Conservation (phyloP, 2,329 filamentous ascomycete species). For the Microdochium nivale region DNA sequence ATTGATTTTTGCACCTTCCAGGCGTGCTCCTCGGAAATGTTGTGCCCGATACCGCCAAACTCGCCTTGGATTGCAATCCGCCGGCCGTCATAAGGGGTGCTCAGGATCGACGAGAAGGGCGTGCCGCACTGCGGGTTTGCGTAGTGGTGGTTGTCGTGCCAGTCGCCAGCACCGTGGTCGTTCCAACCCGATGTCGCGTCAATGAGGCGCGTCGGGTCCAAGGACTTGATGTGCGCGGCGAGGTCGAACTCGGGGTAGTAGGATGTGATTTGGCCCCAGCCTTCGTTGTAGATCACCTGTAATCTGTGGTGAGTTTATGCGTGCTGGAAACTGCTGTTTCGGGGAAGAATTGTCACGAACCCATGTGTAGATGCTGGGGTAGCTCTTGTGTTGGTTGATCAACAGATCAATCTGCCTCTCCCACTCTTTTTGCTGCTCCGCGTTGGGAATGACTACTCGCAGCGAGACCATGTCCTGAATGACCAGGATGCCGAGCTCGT, state of each 20-base stretch:
- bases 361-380: conserved; percentile 58
- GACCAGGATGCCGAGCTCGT: conserved; percentile 55
- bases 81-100: conserved; percentile 44
- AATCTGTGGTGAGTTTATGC: background rate
- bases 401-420: conserved; percentile 49
- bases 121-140: conserved; percentile 63
- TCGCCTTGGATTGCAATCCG: conserved; percentile 64
- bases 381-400: conserved; percentile 54
- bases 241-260: conserved; percentile 48
- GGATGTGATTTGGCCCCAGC: conserved; percentile 53
- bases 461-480: conserved; percentile 67
- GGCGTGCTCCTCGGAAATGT: conserved; percentile 52
- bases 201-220: conserved; percentile 58
- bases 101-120: conserved; percentile 53
- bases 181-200: conserved; percentile 57
- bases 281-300: conserved; percentile 62
- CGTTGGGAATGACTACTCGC: conserved; percentile 23
- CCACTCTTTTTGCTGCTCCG: conserved; percentile 42
- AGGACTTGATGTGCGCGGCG: conserved; percentile 40
- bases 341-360: conserved; percentile 21
- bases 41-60: conserved; percentile 61
- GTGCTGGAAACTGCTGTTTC: background rate
- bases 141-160: conserved; percentile 63
- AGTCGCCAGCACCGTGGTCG: conserved; percentile 62
- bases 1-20: conserved; percentile 57